These are phyloP conservation scores for Fusarium sterilihyphosum DNA, from an alignment of 2,329 filamentous ascomycete species.

Conservation along the genomic window DNA sequence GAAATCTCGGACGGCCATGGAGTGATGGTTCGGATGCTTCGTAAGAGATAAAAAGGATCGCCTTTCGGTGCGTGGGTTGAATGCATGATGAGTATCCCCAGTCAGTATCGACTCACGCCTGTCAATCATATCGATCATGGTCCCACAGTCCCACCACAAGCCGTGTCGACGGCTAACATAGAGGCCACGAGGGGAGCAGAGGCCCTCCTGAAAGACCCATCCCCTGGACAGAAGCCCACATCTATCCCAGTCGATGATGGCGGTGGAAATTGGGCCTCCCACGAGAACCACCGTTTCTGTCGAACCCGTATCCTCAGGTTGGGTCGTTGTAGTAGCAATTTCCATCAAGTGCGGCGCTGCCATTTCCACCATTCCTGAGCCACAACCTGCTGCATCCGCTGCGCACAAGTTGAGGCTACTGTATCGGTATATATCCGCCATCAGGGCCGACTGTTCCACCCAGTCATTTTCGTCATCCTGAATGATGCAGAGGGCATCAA, in stretches of 20 bases:
- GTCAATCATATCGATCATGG: not conserved
- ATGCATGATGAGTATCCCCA: rapidly evolving
- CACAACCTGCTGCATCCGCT: not conserved
- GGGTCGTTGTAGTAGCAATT: rapidly evolving
- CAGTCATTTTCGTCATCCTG: not conserved
- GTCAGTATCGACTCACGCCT: rapidly evolving
- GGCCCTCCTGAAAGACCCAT: not conserved
- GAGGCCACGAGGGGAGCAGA: not conserved
- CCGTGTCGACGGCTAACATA: not conserved
- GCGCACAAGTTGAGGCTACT: not conserved
- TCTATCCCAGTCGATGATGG: not conserved
- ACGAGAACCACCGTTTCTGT: not conserved
- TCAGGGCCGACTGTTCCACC: not conserved
- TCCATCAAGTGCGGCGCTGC: not conserved
- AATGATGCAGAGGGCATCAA: not conserved
- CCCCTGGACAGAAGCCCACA: not conserved
- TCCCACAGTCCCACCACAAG: not conserved
- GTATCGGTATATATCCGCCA: not conserved
- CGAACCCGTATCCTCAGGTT: rapidly evolving
- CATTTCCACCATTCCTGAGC: not conserved
- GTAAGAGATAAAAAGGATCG: not conserved
- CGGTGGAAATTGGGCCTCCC: not conserved
- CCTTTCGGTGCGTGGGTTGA: not conserved
- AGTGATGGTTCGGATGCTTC: rapidly evolving
- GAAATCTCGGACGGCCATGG: not conserved